Conservation (phyloP, 2,329 filamentous ascomycete genomes). For the Ciborinia camelliae region DNA sequence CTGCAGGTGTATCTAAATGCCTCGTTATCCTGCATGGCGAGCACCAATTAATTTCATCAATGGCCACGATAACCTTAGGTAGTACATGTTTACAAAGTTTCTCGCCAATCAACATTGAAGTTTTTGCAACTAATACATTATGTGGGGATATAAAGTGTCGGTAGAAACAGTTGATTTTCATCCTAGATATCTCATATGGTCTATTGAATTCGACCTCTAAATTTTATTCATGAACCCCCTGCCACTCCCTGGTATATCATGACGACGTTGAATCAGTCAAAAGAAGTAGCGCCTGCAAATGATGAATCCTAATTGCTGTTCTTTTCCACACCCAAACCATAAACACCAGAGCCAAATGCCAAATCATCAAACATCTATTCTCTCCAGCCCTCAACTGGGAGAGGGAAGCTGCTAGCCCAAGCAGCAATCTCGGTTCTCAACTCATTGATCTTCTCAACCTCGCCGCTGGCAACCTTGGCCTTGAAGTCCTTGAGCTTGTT, state of each 20-base stretch:
- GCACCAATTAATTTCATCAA: background rate
- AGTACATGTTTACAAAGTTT: background rate
- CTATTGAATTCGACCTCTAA: constrained; percentile 16
- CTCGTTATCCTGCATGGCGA: background rate
- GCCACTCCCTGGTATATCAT: constrained; percentile 22
- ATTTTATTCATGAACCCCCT: constrained; percentile 12
- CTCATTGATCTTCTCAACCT: constrained; percentile 75
- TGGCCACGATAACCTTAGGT: background rate
- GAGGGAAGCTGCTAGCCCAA: constrained; percentile 89
- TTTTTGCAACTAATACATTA: background rate
- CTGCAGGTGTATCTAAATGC: too few relatives aligned
- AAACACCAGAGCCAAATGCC: constrained; percentile 25
- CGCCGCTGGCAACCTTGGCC: constrained; percentile 77
- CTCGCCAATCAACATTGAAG: background rate
- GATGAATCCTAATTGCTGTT: constrained; percentile 22
- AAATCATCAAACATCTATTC: constrained; percentile 25
- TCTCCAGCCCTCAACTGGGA: constrained; percentile 76
- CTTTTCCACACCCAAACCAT: constrained; percentile 19
- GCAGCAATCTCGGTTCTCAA: constrained; percentile 84
- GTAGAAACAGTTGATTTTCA: constrained; percentile 15
- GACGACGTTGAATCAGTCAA: constrained; percentile 34
- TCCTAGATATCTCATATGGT: constrained; percentile 9
- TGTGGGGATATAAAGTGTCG: background rate
- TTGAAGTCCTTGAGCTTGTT: constrained; percentile 99
- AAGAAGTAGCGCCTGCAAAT: constrained; percentile 23